A percentile compares a stretch with the other conserved stretches of the same genome.
Evolutionary conservation across 2,329 filamentous ascomycete species (phyloP).

Genomic region (Neopestalotiopsis sp.): DNA sequence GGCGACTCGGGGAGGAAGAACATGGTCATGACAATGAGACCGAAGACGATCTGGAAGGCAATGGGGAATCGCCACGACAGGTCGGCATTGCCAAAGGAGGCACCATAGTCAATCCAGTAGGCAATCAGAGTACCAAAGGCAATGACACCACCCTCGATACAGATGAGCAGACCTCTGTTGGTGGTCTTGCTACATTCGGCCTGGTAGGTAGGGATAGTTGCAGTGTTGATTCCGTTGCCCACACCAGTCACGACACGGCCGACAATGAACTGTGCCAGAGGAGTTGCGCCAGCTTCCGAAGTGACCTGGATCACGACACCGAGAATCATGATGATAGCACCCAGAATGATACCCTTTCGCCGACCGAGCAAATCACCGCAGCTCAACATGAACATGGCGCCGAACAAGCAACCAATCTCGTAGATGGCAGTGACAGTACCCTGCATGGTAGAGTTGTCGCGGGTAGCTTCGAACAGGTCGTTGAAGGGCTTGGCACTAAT

Average conservation of each 20-base stretch:
- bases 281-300: conserved; percentile 29
- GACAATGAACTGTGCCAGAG: conserved; percentile 51
- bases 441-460: conserved; percentile 50
- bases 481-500: conserved; percentile 57
- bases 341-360: conserved; percentile 60
- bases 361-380: conserved; percentile 58
- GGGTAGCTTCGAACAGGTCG: conserved; percentile 49
- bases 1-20: conserved; percentile 40
- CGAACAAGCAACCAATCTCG: conserved; percentile 49
- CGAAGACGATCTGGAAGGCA: conserved; percentile 52
- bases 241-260: conserved; percentile 56
- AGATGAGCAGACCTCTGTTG: conserved; percentile 48
- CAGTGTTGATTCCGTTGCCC: conserved; percentile 57
- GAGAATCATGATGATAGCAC: conserved; percentile 55
- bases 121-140: conserved; percentile 48
- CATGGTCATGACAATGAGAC: conserved; percentile 48
- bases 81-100: conserved; percentile 46
- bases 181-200: conserved; percentile 50
- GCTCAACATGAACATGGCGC: conserved; percentile 53
- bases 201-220: conserved; percentile 52
- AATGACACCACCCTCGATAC: conserved; percentile 50
- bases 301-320: conserved; percentile 65
- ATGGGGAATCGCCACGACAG: conserved; percentile 62
- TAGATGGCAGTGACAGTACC: conserved; percentile 53
- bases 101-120: conserved; percentile 59